These are phyloP conservation scores for Chlorella sp. DNA, from an alignment of 139 green algal genomes.

Conservation along the genomic window DNA sequence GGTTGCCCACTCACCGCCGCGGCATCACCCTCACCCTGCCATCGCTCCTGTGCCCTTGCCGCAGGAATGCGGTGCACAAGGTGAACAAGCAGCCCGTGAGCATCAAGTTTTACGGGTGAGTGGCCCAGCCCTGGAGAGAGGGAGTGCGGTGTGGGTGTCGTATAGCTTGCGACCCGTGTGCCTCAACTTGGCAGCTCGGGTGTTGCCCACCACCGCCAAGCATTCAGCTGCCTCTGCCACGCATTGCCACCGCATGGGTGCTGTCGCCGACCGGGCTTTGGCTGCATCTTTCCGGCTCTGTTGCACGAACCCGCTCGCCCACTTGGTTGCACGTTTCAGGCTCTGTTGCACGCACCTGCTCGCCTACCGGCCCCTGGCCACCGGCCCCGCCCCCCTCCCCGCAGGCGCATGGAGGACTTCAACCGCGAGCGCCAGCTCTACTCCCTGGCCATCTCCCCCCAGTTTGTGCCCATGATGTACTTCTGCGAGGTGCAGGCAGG, in stretches of 20 bases:
- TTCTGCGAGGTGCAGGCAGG: conserved; percentile 19
- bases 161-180: not conserved
- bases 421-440: conserved; percentile 31
- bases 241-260: no score
- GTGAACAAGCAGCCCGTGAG: conserved; percentile 24
- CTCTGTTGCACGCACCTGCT: not conserved
- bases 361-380: not conserved
- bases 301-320: no score
- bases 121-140: not conserved
- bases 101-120: conserved; percentile 39
- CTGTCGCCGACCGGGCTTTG: no score
- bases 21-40: not conserved
- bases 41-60: not conserved
- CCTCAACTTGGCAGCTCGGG: not conserved
- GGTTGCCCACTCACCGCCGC: not conserved
- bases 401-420: conserved; percentile 41
- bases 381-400: not conserved
- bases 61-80: conserved; percentile 35
- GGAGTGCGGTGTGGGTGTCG: not conserved
- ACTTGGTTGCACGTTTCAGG: no score
- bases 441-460: conserved; percentile 15
- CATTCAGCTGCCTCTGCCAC: not conserved
- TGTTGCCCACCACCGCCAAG: not conserved
- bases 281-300: no score
- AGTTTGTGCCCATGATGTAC: conserved; percentile 38